Evolutionary conservation across 495 filamentous ascomycete genomes (phyloP).

Genomic region (Penicillium chermesinum): DNA sequence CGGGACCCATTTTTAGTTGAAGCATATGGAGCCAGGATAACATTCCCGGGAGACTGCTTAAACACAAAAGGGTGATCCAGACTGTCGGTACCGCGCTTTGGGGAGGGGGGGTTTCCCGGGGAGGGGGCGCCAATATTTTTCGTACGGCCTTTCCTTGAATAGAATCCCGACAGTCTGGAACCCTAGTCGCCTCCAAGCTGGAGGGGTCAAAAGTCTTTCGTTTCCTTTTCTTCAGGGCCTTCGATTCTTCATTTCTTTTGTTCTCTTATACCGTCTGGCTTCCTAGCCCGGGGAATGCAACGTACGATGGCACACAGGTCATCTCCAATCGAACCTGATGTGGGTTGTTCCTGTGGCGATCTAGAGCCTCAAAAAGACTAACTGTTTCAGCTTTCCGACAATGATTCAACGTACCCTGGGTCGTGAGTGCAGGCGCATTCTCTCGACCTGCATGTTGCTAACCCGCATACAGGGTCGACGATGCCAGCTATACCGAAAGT

Average conservation of each 20-base stretch:
- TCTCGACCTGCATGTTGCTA: not conserved
- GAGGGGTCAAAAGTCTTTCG: conserved; percentile 23
- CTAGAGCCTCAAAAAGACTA: not conserved
- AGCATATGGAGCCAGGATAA: too few relatives aligned
- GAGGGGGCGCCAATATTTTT: not conserved
- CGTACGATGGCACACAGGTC: conserved; percentile 12
- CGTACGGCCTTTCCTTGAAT: not conserved
- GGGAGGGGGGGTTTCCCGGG: too few relatives aligned
- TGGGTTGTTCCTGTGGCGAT: conserved; percentile 10
- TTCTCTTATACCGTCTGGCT: not conserved
- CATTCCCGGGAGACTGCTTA: too few relatives aligned
- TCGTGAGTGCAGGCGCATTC: conserved; percentile 23
- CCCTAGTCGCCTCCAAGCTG: conserved; percentile 6
- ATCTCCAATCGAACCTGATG: conserved; percentile 29
- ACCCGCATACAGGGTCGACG: conserved; percentile 16
- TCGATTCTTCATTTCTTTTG: not conserved
- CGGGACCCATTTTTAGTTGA: conserved; percentile 2
- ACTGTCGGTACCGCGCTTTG: conserved; percentile 4
- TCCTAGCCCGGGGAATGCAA: not conserved
- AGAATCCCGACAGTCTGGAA: conserved; percentile 1
- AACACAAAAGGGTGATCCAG: too few relatives aligned
- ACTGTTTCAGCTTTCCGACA: conserved; percentile 19
- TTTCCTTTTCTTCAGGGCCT: conserved; percentile 5
- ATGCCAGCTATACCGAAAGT: conserved; percentile 32
- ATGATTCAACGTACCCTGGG: conserved; percentile 27